Percentiles rank a stretch among this genome's conserved stretches.
Evolutionary conservation across 495 filamentous ascomycete species (phyloP).

Genomic region (Xylaria palmicola): DNA sequence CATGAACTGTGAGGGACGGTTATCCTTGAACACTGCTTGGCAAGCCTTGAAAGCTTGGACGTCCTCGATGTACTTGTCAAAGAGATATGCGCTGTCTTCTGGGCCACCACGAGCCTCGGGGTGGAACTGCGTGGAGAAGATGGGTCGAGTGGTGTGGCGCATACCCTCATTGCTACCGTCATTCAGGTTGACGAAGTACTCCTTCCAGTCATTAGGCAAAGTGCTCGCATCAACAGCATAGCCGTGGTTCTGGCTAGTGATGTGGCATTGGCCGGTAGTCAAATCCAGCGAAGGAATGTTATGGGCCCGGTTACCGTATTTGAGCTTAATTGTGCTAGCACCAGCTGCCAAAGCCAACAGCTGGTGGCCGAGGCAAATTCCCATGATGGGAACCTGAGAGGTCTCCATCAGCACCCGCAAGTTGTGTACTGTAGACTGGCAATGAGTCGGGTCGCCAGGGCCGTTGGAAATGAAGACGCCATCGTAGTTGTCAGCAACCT

Average conservation of each 20-base stretch:
- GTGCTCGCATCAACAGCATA: constrained; percentile 92
- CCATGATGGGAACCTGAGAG: constrained; percentile 89
- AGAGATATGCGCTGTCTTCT: constrained; percentile 88
- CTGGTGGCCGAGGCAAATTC: constrained; percentile 95
- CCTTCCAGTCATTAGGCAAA: constrained; percentile 83
- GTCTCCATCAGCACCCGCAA: constrained; percentile 83
- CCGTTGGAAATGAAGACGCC: constrained; percentile 98
- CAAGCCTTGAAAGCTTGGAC: constrained; percentile 84
- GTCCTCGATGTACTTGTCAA: constrained; percentile 91
- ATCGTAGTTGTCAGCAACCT: constrained; percentile 95
- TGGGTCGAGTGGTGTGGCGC: constrained; percentile 93
- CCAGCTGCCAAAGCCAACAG: constrained; percentile 79
- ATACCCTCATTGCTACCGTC: constrained; percentile 94
- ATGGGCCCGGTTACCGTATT: constrained; percentile 96
- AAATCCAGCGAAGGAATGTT: constrained; percentile 96
- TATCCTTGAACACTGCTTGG: constrained; percentile 71
- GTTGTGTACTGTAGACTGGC: constrained; percentile 88
- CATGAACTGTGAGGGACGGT: constrained; percentile 78
- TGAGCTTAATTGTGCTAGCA: constrained; percentile 86
- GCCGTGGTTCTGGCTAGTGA: constrained; percentile 97
- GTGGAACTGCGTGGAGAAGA: constrained; percentile 98
- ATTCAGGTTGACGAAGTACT: constrained; percentile 97
- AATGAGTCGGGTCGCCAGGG: constrained; percentile 96
- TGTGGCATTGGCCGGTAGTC: constrained; percentile 95
- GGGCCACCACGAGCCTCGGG: constrained; percentile 97